Evolutionary conservation across 768 basidiomycete species (phyloP).

Genomic region (Termitomyces eurrhizus): DNA sequence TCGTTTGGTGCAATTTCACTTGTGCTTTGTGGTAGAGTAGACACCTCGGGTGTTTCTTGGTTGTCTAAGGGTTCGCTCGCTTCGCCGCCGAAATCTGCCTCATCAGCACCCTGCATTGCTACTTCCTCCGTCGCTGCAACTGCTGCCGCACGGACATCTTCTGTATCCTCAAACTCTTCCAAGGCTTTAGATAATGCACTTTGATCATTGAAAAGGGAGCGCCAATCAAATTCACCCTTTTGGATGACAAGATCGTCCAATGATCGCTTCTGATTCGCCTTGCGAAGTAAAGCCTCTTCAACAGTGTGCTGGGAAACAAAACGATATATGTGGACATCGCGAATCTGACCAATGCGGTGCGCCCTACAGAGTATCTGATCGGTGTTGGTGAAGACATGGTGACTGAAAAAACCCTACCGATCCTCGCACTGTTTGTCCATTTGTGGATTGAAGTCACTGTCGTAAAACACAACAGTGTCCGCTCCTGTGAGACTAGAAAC

Average conservation of each 20-base stretch:
- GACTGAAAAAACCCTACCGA: slow-evolving; percentile 41
- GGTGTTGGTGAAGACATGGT: not conserved
- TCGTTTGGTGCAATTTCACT: slow-evolving; percentile 28
- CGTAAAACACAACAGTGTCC: slow-evolving; percentile 96
- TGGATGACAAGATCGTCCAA: slow-evolving; percentile 91
- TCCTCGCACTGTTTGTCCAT: slow-evolving; percentile 98
- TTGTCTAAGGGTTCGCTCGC: slow-evolving; percentile 17
- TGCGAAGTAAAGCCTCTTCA: slow-evolving; percentile 93
- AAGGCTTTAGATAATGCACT: slow-evolving; percentile 67
- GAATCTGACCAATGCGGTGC: slow-evolving; percentile 97
- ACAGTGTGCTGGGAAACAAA: slow-evolving; percentile 89
- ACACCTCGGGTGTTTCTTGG: slow-evolving; percentile 8
- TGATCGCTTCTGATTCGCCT: slow-evolving; percentile 96
- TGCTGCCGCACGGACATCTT: slow-evolving; percentile 79
- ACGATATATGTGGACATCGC: slow-evolving; percentile 94
- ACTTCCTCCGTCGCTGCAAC: slow-evolving; percentile 73
- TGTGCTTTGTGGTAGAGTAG: slow-evolving; percentile 20
- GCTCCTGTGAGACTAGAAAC: slow-evolving; percentile 71
- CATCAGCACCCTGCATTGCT: slow-evolving; percentile 71
- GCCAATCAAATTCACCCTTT: slow-evolving; percentile 94
- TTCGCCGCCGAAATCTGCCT: slow-evolving; percentile 72
- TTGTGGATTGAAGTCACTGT: slow-evolving; percentile 95
- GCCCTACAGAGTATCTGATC: slow-evolving; percentile 46
- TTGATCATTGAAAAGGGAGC: slow-evolving; percentile 70
- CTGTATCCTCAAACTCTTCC: slow-evolving; percentile 83